Percentiles rank a stretch among this genome's conserved stretches.
Evolutionary conservation across 441 rosid species (phyloP).

Genomic region (Pelargonium cotyledonis): DNA sequence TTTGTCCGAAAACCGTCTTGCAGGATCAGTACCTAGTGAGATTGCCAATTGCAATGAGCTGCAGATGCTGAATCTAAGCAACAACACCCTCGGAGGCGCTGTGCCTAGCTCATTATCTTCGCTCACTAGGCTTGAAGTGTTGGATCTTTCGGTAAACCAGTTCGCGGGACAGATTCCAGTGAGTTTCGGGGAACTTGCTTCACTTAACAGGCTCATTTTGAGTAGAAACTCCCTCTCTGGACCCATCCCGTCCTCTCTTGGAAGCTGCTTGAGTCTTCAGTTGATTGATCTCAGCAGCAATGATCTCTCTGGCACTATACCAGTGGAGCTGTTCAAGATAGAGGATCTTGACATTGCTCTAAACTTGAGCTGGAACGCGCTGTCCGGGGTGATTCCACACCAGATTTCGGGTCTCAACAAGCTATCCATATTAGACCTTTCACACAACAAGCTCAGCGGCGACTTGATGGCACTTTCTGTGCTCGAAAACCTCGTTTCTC

Average conservation of each 20-base stretch:
- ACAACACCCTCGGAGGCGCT: constrained; percentile 61
- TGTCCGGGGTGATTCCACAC: constrained; percentile 68
- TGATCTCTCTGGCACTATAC: constrained; percentile 59
- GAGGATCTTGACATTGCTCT: constrained; percentile 84
- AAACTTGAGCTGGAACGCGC: constrained; percentile 74
- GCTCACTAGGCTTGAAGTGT: constrained; percentile 61
- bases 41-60: constrained; percentile 62
- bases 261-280: constrained; percentile 71
- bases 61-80: constrained; percentile 85
- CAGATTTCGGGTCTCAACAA: constrained; percentile 67
- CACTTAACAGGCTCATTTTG: constrained; percentile 63
- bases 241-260: constrained; percentile 60
- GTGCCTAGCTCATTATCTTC: constrained; percentile 62
- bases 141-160: constrained; percentile 62
- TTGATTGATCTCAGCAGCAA: constrained; percentile 88
- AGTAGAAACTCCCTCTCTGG: constrained; percentile 66
- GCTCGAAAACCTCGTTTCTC: constrained; percentile 75
- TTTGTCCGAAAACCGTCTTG: constrained; percentile 60
- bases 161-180: constrained; percentile 56
- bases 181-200: constrained; percentile 63
- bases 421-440: constrained; percentile 78
- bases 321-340: constrained; percentile 63
- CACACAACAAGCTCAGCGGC: constrained; percentile 77
- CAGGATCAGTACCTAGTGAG: constrained; percentile 67
- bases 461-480: constrained; percentile 46